Evolutionary conservation across 768 basidiomycete genomes (phyloP).

Genomic region (Butyriboletus loyo): DNA sequence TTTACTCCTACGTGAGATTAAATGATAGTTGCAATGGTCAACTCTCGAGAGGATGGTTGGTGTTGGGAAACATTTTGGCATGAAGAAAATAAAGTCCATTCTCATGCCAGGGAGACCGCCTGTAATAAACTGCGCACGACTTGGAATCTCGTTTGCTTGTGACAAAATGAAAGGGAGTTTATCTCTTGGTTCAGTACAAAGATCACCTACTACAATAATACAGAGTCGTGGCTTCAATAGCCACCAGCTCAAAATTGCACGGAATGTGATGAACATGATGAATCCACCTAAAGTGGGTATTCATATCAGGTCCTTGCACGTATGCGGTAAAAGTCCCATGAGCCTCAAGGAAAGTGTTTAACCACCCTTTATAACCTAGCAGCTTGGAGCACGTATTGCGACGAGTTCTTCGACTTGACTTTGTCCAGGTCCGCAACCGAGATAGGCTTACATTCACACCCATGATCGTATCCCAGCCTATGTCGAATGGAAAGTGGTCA

Average conservation of each 20-base stretch:
- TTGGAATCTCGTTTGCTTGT: neutral
- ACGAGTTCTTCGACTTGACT: conserved; percentile 67
- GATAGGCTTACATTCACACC: conserved; percentile 58
- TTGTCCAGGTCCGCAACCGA: conserved; percentile 67
- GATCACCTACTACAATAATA: neutral
- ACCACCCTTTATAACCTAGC: conserved; percentile 39
- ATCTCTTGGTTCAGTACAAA: neutral
- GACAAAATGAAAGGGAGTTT: neutral
- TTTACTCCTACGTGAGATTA: too few relatives aligned
- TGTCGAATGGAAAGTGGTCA: neutral
- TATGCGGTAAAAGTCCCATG: neutral
- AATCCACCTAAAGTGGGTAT: neutral
- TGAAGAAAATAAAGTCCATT: neutral
- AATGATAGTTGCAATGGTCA: neutral
- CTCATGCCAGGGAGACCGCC: neutral
- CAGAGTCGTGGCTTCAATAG: neutral
- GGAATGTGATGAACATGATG: neutral
- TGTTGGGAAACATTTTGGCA: neutral
- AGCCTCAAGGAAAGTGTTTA: neutral
- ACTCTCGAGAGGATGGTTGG: neutral
- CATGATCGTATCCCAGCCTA: conserved; percentile 83
- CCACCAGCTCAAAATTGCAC: neutral
- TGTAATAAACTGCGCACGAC: too few relatives aligned
- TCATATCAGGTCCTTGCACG: neutral
- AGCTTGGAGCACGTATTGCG: conserved; percentile 38